phyloP scores from a whole-genome alignment of 1,284 basidiomycete species.

The Moniliella sp. region DNA sequence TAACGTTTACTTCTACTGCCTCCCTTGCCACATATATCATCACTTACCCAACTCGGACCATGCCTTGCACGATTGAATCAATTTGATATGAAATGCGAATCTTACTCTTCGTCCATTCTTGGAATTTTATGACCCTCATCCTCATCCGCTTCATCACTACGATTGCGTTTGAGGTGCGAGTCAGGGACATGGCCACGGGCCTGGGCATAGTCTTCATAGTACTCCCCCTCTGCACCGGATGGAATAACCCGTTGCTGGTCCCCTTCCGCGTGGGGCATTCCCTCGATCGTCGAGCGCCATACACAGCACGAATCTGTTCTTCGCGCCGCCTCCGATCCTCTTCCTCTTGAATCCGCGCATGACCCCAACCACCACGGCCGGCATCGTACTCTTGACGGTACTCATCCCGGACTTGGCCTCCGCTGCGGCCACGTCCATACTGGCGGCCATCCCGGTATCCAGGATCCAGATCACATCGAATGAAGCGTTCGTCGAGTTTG shows the following conservation, averaged over 20 bases:
- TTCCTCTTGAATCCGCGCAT: constrained; percentile 36
- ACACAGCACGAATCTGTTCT: constrained; percentile 41
- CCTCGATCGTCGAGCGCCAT: neutral
- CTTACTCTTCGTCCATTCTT: too few species aligned
- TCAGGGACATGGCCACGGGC: too few species aligned
- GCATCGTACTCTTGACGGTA: constrained; percentile 92
- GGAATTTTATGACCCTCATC: too few species aligned
- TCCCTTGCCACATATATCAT: too few species aligned
- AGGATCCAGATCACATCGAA: constrained; percentile 91
- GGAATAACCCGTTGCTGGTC: constrained; percentile 11
- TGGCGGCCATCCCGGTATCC: constrained; percentile 91
- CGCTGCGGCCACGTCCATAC: constrained; percentile 86
- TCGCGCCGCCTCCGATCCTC: constrained; percentile 52
- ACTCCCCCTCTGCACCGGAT: constrained; percentile 8
- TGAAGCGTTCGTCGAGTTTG: constrained; percentile 95
- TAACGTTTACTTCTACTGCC: too few species aligned
- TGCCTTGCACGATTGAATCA: too few species aligned
- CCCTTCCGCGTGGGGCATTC: neutral
- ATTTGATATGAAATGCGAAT: too few species aligned
- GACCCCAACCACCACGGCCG: constrained; percentile 62
- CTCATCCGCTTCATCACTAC: too few species aligned
- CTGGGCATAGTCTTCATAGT: constrained; percentile 9
- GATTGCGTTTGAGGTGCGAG: too few species aligned
- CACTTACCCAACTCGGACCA: too few species aligned
- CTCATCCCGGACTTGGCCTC: constrained; percentile 78